Base-by-base conservation (phyloP, 805 yeast genomes). In the Cyberlindnera americana region DNA sequence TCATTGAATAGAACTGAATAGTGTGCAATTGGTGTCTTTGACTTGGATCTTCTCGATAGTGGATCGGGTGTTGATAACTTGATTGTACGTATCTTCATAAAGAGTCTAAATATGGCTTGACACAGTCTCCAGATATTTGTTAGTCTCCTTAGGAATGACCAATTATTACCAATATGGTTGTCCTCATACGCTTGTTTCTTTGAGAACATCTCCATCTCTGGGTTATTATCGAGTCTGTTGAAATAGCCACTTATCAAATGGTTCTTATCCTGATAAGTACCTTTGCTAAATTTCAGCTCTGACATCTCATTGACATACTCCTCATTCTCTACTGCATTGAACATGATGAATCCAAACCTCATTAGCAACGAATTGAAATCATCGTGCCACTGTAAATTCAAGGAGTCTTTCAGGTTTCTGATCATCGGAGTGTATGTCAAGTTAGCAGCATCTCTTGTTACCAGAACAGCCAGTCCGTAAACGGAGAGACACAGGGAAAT, bases 341-440 rank as follows among this genome's bases (percentile, higher is more conserved):
- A 70, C 13, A 84, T 77, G 33, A 83, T 65, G 40, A 76, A 65
- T 0, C 87, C 88, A 35, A 78, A 59, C 52, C 77, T 77, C 48
- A 75, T 65, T 38, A 79, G 60, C 0, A 80, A 75, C 1, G 83
- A 71, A 54, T 79, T 77, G 54, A 83, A 84, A 60, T 83, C 90
- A 52, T 82, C 88, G 23, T 67, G 55, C 41, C 73, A 35, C 19
- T 61, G 66, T 13, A 69, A 40, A 30, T 58, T 60, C 48, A 53
- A 60, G 40, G 53, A 75, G 38, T 59, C 70, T 62, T 47, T 69
- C 43, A 47, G 66, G 58, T 54, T 67, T 47, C 45, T 54, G 35
- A 56, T 60, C 56, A 67, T 50, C 34, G 67, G 60, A 19, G 64
- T 53, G 34, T 65, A 63, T 4, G 64, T 48, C 26, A 62, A 48